A percentile compares a stretch with the other conserved stretches of the same genome.
phyloP scores from a whole-genome alignment of 2,329 filamentous ascomycete genomes.

The Sphaerulina vaccinii region DNA sequence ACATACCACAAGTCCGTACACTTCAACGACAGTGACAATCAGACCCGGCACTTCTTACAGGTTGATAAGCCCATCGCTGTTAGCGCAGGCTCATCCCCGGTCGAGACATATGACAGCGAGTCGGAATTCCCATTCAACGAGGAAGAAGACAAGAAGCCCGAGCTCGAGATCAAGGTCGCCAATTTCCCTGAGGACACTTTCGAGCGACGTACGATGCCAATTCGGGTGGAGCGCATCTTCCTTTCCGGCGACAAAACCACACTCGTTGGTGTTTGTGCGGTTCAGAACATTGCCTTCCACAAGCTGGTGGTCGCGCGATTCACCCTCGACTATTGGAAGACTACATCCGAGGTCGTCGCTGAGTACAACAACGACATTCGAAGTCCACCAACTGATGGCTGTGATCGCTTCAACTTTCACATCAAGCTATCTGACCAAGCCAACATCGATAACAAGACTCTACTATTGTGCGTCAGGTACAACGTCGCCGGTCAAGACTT shows the following conservation, averaged over 20 bases:
- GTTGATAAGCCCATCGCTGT: constrained; percentile 94
- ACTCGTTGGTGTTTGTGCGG: constrained; percentile 77
- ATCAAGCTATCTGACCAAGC: constrained; percentile 90
- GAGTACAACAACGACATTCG: constrained; percentile 80
- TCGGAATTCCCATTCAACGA: constrained; percentile 80
- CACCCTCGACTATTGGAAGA: constrained; percentile 98
- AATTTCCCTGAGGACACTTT: constrained; percentile 75
- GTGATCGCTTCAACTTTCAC: constrained; percentile 89
- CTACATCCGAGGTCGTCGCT: constrained; percentile 88
- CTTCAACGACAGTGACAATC: constrained; percentile 94
- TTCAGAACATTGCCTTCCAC: constrained; percentile 84
- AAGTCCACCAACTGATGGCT: constrained; percentile 60
- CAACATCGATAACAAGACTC: constrained; percentile 86
- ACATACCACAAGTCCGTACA: constrained; percentile 97
- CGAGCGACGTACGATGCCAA: constrained; percentile 62
- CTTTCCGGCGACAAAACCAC: constrained; percentile 84
- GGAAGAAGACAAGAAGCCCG: constrained; percentile 56
- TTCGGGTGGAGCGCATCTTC: constrained; percentile 83
- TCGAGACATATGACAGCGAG: constrained; percentile 83
- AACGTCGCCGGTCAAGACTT: constrained; percentile 77
- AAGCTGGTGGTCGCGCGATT: constrained; percentile 90
- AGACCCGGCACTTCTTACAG: constrained; percentile 92
- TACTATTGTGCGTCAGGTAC: constrained; percentile 91
- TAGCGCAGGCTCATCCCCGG: constrained; percentile 88
- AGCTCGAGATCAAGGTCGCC: constrained; percentile 82